A percentile compares a stretch with the other conserved stretches of the same genome.
phyloP scores from a whole-genome alignment of 2,329 filamentous ascomycete species.

The Paraphaeosphaeria sporulosa region DNA sequence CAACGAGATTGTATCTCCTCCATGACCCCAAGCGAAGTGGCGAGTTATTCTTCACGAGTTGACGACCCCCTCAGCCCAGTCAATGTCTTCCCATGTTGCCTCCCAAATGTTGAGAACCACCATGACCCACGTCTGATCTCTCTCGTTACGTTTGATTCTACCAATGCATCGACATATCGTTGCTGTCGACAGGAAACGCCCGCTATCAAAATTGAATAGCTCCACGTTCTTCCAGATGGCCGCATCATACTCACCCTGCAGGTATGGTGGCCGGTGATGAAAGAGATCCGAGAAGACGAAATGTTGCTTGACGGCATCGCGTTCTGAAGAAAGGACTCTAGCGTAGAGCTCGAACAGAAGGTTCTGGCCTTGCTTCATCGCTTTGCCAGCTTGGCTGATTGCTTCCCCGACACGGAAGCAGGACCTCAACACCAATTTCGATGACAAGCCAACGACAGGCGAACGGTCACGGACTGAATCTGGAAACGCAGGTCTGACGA shows the following conservation, averaged over 20 bases:
- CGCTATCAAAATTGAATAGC: conserved; percentile 58
- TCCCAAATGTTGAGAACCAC: conserved; percentile 61
- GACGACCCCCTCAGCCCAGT: conserved; percentile 57
- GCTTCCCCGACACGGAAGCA: conserved; percentile 72
- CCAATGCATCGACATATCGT: conserved; percentile 59
- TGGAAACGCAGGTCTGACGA: conserved; percentile 63
- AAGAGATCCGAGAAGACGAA: conserved; percentile 72
- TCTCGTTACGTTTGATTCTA: conserved; percentile 54
- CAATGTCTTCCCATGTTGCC: conserved; percentile 63
- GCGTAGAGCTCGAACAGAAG: conserved; percentile 69
- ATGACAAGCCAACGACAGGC: conserved; percentile 61
- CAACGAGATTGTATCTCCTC: not conserved
- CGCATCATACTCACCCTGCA: conserved; percentile 54
- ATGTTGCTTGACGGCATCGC: conserved; percentile 64
- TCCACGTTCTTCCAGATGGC: conserved; percentile 54
- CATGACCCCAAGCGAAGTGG: not conserved
- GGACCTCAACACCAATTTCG: conserved; percentile 59
- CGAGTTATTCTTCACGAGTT: conserved; percentile 21
- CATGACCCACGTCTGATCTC: conserved; percentile 51
- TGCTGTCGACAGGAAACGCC: conserved; percentile 51
- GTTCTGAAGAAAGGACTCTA: conserved; percentile 64
- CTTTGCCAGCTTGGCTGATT: conserved; percentile 57
- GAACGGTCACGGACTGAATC: conserved; percentile 59
- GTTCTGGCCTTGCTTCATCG: conserved; percentile 57
- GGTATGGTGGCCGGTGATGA: conserved; percentile 64